Evolutionary conservation across 208 protist genomes (phyloP).

Genomic region (Giardia muris): DNA sequence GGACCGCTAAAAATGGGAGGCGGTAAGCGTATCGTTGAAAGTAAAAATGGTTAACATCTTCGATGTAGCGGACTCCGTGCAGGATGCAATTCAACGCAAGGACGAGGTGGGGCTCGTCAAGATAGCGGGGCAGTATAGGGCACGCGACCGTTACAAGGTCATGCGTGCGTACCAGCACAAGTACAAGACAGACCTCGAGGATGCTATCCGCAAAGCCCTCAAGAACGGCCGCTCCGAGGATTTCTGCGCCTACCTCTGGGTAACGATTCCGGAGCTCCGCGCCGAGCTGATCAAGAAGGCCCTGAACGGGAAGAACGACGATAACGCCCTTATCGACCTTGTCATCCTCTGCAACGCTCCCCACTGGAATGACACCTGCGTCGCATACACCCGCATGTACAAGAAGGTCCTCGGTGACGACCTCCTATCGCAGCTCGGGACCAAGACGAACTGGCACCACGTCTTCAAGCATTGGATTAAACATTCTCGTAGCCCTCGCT

Average conservation of each 20-base stretch:
- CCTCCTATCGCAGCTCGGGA: background rate
- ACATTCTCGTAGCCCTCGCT: background rate
- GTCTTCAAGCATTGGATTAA: background rate
- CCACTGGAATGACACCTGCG: background rate
- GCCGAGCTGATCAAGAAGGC: background rate
- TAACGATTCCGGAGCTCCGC: background rate
- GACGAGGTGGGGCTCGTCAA: background rate
- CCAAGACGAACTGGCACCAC: background rate
- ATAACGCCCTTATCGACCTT: background rate
- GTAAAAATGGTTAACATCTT: too few relatives aligned
- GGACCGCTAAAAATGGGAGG: too few relatives aligned
- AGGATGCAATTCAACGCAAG: background rate
- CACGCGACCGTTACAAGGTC: background rate
- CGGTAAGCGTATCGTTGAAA: too few relatives aligned
- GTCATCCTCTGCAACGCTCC: background rate
- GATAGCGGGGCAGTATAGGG: background rate
- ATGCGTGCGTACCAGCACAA: background rate
- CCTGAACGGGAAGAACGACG: background rate
- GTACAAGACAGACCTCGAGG: background rate
- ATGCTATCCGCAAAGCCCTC: background rate
- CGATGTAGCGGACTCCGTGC: too few relatives aligned
- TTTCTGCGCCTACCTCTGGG: background rate
- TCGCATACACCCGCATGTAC: background rate
- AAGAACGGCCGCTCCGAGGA: background rate
- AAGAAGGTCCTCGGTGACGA: background rate